Base-by-base conservation (phyloP, 495 filamentous ascomycete species). In the Annulohypoxylon nitens region DNA sequence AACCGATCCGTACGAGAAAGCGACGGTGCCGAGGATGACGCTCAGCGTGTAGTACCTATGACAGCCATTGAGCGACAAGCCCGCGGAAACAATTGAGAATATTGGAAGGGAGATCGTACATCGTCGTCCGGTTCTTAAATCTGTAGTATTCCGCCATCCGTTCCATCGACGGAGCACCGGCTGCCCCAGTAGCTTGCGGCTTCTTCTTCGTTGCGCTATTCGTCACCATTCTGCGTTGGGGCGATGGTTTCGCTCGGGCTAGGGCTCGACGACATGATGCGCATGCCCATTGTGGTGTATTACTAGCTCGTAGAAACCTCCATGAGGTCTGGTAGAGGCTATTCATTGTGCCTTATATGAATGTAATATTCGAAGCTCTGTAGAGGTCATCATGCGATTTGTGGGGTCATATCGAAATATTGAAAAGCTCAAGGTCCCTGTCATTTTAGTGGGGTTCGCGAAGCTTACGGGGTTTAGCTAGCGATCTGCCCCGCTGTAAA, bases 1-100 rank as follows among this genome's bases (percentile, higher is more conserved):
- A 64, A 99, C 96, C 45, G 94, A 97, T 63, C 95, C 95, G 79
- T 99, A 99, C 5, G 94, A 93, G 25, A 98, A 86, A 30, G 93
- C 94, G 51, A 97, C 91, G 5, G 95, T 98, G 66, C 92, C 95
- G 60, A 99, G 83, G 68, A 97, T 94, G 65, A 96, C 79, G 80
- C 93, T 96, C 51, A 95, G 81, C 34, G 91, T 89, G 81, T 97
- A 98, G 80, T 90, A 93, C 83, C 92, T 95, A 75, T 33, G 41
- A 69, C 51, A 68, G 58, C 50, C 59, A 70, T 67, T 64, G 59
- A 74, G 71, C 67, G n/a, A 66, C 11, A 9, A 61, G 4, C 41
- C 54, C 34, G 37, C 48, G 4, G n/a, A 14, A 18, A 9, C 9
- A 11, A 8, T 4, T 20, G 16, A 11, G 18, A 18, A 10, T 18